Conservation (phyloP, 371 early-diverging fungal genomes). For the Batrachochytrium dendrobatidis region DNA sequence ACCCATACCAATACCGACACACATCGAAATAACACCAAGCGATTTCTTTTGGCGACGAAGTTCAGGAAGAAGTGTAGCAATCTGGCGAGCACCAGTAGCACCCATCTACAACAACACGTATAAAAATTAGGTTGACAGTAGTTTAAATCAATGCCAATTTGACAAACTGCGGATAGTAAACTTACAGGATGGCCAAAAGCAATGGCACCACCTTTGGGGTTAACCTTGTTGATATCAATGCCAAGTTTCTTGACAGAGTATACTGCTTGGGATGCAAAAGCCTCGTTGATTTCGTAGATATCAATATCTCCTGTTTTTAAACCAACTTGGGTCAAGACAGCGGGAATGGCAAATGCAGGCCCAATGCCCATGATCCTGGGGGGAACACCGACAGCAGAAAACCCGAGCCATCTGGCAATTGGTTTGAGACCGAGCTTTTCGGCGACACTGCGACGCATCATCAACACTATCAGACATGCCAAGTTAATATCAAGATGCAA, state of each 20-base stretch:
- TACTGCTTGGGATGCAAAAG: slow-evolving; percentile 96
- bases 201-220: slow-evolving; percentile 98
- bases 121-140: not conserved
- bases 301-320: slow-evolving; percentile 67
- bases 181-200: slow-evolving; percentile 86
- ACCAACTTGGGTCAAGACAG: slow-evolving; percentile 75
- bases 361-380: slow-evolving; percentile 96
- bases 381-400: slow-evolving; percentile 88
- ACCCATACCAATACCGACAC: slow-evolving; percentile 97
- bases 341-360: slow-evolving; percentile 91
- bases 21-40: slow-evolving; percentile 86
- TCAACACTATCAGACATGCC: no score
- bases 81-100: slow-evolving; percentile 90
- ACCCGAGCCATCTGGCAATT: slow-evolving; percentile 82
- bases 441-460: slow-evolving; percentile 92
- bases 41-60: slow-evolving; percentile 79
- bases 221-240: slow-evolving; percentile 82
- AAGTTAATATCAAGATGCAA: not conserved
- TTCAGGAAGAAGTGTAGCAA: slow-evolving; percentile 90
- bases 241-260: slow-evolving; percentile 84
- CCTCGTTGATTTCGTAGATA: slow-evolving; percentile 83
- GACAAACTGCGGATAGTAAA: not conserved
- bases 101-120: slow-evolving; percentile 12
- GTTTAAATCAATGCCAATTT: slow-evolving; percentile 1
- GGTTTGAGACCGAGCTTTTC: slow-evolving; percentile 79